Conservation (phyloP, 2,329 filamentous ascomycete genomes). For the Lachnellula arida region DNA sequence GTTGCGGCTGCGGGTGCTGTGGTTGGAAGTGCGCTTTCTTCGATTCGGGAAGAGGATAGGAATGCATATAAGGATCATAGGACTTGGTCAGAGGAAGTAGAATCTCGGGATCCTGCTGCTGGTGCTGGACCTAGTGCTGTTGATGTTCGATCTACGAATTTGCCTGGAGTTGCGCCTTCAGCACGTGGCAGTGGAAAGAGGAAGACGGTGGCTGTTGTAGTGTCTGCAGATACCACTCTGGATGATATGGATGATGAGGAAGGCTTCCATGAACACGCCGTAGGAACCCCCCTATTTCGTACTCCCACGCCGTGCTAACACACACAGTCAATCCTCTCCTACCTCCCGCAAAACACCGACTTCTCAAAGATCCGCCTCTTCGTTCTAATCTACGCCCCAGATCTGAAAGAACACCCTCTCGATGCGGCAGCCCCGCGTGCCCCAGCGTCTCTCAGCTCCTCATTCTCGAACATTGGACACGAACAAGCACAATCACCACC, state of each 20-base stretch:
- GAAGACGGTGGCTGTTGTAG: conserved; percentile 82
- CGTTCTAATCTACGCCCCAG: conserved; percentile 83
- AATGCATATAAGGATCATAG: conserved; percentile 79
- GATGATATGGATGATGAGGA: conserved; percentile 56
- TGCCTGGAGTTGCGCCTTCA: conserved; percentile 27
- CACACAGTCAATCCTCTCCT: conserved; percentile 73
- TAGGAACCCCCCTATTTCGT: conserved; percentile 44
- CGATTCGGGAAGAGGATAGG: conserved; percentile 79
- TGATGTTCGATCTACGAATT: conserved; percentile 22
- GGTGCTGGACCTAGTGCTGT: conserved; percentile 27
- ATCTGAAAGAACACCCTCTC: conserved; percentile 61
- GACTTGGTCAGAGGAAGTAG: conserved; percentile 87
- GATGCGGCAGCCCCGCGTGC: conserved; percentile 51
- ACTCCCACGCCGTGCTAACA: conserved; percentile 12
- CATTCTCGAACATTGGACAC: conserved; percentile 80
- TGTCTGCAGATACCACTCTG: conserved; percentile 69
- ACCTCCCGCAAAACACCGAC: conserved; percentile 76
- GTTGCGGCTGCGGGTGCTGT: conserved; percentile 78
- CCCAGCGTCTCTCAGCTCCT: conserved; percentile 67
- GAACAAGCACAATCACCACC: conserved; percentile 65
- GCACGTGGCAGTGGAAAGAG: conserved; percentile 37
- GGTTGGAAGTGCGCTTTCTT: conserved; percentile 75
- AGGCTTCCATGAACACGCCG: conserved; percentile 71
- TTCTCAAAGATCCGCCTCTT: conserved; percentile 72
- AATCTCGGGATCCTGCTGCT: conserved; percentile 53